phyloP scores from a whole-genome alignment of 2,329 filamentous ascomycete species.

The Diaporthe ilicicola region DNA sequence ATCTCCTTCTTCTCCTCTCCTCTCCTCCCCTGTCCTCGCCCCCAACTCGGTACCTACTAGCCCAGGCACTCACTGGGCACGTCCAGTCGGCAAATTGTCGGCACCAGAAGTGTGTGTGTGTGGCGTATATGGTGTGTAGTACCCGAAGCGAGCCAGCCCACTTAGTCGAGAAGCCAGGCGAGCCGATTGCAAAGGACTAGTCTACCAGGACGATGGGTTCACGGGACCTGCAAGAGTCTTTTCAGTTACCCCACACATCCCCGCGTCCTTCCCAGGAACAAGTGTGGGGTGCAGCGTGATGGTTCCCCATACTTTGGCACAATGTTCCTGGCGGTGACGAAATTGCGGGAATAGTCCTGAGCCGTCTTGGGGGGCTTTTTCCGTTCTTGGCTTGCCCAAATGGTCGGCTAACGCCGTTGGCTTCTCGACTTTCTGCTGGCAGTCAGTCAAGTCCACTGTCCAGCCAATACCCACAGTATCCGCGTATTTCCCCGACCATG shows the following conservation, averaged over 20 bases:
- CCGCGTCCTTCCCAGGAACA: conserved; percentile 14
- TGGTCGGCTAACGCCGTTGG: background rate
- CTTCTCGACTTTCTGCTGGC: background rate
- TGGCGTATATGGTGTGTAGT: background rate
- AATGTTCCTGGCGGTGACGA: conserved; percentile 18
- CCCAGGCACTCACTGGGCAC: background rate
- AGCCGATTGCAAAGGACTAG: background rate
- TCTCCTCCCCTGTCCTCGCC: background rate
- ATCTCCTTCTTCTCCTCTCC: background rate
- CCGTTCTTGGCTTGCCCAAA: conserved; percentile 12
- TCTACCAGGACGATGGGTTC: conserved; percentile 1
- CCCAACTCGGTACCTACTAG: conserved; percentile 9
- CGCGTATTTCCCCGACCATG: background rate
- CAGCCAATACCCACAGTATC: background rate
- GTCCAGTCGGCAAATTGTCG: conserved; percentile 3
- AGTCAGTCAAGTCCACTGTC: background rate
- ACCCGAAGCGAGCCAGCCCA: background rate
- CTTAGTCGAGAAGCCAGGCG: background rate
- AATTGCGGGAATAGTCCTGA: background rate
- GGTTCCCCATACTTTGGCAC: conserved; percentile 9
- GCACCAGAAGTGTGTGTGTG: background rate
- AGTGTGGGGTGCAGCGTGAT: conserved; percentile 22
- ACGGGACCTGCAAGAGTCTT: conserved; percentile 1
- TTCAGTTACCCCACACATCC: conserved; percentile 13
- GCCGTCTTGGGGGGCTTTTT: background rate